These are phyloP conservation scores for Aspergillus costaricaensis DNA, from an alignment of 2,329 filamentous ascomycete genomes.

Conservation along the genomic window DNA sequence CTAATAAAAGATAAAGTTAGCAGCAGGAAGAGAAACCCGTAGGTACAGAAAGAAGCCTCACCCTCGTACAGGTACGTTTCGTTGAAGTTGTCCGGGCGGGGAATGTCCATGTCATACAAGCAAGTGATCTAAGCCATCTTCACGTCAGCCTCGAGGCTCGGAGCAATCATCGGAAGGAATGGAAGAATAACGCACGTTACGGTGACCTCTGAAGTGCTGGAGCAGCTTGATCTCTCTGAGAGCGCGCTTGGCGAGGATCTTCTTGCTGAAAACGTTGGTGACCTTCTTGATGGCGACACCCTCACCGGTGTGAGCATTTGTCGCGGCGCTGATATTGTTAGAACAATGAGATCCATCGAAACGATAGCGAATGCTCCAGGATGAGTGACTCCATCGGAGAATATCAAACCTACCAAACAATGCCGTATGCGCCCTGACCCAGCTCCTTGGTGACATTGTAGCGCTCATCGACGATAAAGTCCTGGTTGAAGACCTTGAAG, in stretches of 20 bases:
- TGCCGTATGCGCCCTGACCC: slow-evolving; percentile 96
- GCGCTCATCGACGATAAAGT: slow-evolving; percentile 96
- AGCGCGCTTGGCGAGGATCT: slow-evolving; percentile 97
- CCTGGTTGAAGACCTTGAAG: slow-evolving; percentile 99
- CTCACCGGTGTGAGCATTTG: slow-evolving; percentile 86
- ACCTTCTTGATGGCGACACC: slow-evolving; percentile 99
- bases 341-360: not conserved
- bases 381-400: not conserved
- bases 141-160: slow-evolving; percentile 38
- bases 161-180: not conserved
- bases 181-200: slow-evolving; percentile 64
- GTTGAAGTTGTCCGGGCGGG: slow-evolving; percentile 95
- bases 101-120: slow-evolving; percentile 99
- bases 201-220: slow-evolving; percentile 91
- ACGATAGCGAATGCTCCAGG: not conserved
- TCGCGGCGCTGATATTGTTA: slow-evolving; percentile 69
- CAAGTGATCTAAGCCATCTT: slow-evolving; percentile 77
- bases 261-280: slow-evolving; percentile 99
- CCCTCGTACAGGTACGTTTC: slow-evolving; percentile 99
- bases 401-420: slow-evolving; percentile 75
- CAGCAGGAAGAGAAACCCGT: not conserved
- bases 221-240: slow-evolving; percentile 97
- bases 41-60: slow-evolving; percentile 46
- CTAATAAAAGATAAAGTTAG: slow-evolving; percentile 48
- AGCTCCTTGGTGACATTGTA: slow-evolving; percentile 99